A percentile compares a stretch with the other conserved stretches of the same genome.
These are phyloP conservation scores for Inosperma sp. DNA, from an alignment of 768 basidiomycete species.

Conservation along the genomic window DNA sequence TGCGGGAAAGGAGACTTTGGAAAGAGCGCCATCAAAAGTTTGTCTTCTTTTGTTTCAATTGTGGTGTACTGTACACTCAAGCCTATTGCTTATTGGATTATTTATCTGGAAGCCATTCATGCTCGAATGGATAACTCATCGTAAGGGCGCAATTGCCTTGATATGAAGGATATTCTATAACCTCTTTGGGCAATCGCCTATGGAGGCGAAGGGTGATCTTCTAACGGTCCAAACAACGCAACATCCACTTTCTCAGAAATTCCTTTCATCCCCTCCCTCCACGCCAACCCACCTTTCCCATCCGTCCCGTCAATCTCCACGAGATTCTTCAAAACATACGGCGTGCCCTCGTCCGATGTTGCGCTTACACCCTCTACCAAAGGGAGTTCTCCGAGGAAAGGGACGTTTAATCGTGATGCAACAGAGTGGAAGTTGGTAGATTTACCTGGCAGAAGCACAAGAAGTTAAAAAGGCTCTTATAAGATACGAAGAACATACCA, in stretches of 20 bases:
- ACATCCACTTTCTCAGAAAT: conserved; percentile 16
- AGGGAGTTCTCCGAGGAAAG: conserved; percentile 76
- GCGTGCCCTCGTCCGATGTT: conserved; percentile 65
- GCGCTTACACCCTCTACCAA: conserved; percentile 70
- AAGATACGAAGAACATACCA: conserved; percentile 14
- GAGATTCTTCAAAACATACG: conserved; percentile 35
- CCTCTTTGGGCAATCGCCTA: no score
- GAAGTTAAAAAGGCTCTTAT: background rate
- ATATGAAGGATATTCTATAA: no score
- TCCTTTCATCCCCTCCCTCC: conserved; percentile 23
- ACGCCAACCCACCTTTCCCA: conserved; percentile 22
- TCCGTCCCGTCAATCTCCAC: conserved; percentile 12
- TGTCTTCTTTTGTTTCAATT: no score
- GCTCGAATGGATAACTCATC: no score
- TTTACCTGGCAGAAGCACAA: conserved; percentile 56
- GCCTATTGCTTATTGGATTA: no score
- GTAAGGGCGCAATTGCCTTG: no score
- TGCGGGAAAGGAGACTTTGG: no score
- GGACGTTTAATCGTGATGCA: conserved; percentile 51
- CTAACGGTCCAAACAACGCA: conserved; percentile 2
- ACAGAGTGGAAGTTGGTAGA: conserved; percentile 58
- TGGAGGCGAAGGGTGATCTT: no score
- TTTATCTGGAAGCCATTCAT: no score
- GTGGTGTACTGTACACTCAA: no score
- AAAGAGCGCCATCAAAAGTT: no score